Percentiles rank a stretch among this genome's conserved stretches.
Conservation (phyloP, 768 basidiomycete genomes). For the Kockovaella imperatae region DNA sequence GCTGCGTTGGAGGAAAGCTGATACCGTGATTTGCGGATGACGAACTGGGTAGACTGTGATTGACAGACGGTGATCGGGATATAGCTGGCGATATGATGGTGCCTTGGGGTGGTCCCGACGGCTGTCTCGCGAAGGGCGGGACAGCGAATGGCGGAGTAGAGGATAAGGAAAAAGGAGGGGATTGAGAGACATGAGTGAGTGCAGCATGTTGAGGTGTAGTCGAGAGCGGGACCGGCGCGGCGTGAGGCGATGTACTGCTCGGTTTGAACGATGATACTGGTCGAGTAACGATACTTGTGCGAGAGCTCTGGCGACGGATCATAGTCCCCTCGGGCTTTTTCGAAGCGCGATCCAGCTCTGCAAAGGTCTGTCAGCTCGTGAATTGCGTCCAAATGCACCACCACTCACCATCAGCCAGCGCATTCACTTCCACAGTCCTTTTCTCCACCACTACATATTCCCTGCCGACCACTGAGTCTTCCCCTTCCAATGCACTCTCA, state of each 20-base stretch:
- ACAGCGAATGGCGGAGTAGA: slow-evolving; percentile 47
- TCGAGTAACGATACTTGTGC: slow-evolving; percentile 34
- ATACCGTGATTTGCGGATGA: too few relatives aligned
- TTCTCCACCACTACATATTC: slow-evolving; percentile 96
- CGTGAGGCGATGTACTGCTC: slow-evolving; percentile 1
- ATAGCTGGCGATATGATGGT: slow-evolving; percentile 3
- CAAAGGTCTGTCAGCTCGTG: not conserved
- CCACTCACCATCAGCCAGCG: slow-evolving; percentile 74
- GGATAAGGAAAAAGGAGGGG: slow-evolving; percentile 41
- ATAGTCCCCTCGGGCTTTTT: slow-evolving; percentile 37
- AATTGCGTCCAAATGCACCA: not conserved
- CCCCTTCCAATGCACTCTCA: slow-evolving; percentile 20
- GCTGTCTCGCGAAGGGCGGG: slow-evolving; percentile 15
- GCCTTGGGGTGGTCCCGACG: slow-evolving; percentile 4
- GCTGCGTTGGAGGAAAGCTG: slow-evolving; percentile 27
- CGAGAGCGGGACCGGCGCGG: slow-evolving; percentile 5
- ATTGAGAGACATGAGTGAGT: slow-evolving; percentile 35
- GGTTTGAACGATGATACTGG: slow-evolving; percentile 41
- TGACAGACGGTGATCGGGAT: slow-evolving; percentile 17
- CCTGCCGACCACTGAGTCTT: slow-evolving; percentile 35
- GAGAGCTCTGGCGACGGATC: slow-evolving; percentile 40
- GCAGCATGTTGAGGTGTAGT: slow-evolving; percentile 1
- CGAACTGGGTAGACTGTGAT: slow-evolving; percentile 11
- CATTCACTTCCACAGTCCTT: slow-evolving; percentile 82
- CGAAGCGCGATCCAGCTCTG: slow-evolving; percentile 47